Base-by-base conservation (phyloP, 2,329 filamentous ascomycete genomes). In the Parafenestella ontariensis region DNA sequence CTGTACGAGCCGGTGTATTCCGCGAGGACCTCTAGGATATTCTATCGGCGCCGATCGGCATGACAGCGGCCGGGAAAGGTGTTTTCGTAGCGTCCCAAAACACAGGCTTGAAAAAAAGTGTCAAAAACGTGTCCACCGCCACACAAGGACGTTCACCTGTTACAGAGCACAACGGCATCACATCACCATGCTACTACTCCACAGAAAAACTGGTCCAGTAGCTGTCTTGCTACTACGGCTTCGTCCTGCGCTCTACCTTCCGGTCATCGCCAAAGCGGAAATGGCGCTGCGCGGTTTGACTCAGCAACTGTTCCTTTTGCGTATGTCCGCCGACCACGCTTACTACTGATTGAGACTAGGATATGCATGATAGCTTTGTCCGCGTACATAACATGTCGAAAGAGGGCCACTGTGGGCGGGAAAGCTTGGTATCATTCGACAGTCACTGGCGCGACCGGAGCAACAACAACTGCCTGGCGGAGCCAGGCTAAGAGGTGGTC, bases 291-390 rank as follows among this genome's bases (percentile, higher is more conserved):
- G 37, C 18, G 11, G 26, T 24, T 40, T 23, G 20, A 11, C 20
- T 9, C 20, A 40, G 18, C 18, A 23, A 40, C 13, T n/a, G 17
- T 26, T 11, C n/a, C 41, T 28, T 24, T 29, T 28, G 56, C 39
- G 43, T 60, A 56, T 46, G 52, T 40, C 49, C 54, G 39, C 15
- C 44, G 45, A 29, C 42, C 49, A 29, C 37, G 56, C 45, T 51
- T 51, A 55, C 31, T 49, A 54, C 61, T 24, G 43, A 60, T 58
- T 37, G 59, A 62, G 61, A 49, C 56, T 64, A 64, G 58, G 37
- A 56, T 44, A 47, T 41, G 29, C 44, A 45, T 43, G 41, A 18
- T 26, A 18, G 23, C 18, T 24, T 28, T 20, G 26, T 29, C 23
- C 23, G 18, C 24, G 9, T 17, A 18, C 41, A 43, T 43, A 28